Conservation (phyloP, 257 asterid species). For the Primulina tabacum region DNA sequence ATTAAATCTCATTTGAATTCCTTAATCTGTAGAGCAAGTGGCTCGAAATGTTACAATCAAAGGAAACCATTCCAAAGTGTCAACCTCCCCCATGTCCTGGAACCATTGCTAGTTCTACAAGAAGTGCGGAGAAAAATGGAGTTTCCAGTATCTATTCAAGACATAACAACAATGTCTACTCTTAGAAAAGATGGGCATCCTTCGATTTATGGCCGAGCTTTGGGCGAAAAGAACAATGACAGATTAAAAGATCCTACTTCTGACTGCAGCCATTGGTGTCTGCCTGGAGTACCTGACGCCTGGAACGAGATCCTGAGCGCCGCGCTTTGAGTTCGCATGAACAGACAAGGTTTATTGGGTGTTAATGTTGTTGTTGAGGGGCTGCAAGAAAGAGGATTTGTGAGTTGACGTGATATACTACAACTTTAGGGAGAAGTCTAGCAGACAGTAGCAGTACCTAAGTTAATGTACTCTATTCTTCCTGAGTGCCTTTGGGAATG, state of each 20-base stretch:
- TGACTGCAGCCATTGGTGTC: conserved; percentile 93
- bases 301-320: conserved; percentile 79
- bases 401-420: too few species aligned
- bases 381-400: too few species aligned
- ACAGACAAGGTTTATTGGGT: neutral
- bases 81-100: conserved; percentile 49
- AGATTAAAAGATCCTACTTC: conserved; percentile 38
- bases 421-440: neutral
- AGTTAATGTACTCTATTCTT: neutral
- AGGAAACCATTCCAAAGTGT: conserved; percentile 49
- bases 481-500: neutral
- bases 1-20: neutral
- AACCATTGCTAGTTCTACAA: conserved; percentile 43
- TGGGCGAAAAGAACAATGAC: conserved; percentile 48
- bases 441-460: conserved; percentile 4
- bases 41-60: conserved; percentile 67
- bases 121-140: conserved; percentile 54
- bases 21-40: conserved; percentile 50
- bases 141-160: conserved; percentile 65
- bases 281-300: conserved; percentile 89
- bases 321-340: conserved; percentile 34
- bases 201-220: conserved; percentile 54
- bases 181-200: conserved; percentile 81
- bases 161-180: conserved; percentile 60
- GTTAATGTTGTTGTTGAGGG: neutral